Evolutionary conservation across 257 asterid species (phyloP), one percentile per base, ranked within the genome.

Genomic region (Hygrophila difformis): DNA sequence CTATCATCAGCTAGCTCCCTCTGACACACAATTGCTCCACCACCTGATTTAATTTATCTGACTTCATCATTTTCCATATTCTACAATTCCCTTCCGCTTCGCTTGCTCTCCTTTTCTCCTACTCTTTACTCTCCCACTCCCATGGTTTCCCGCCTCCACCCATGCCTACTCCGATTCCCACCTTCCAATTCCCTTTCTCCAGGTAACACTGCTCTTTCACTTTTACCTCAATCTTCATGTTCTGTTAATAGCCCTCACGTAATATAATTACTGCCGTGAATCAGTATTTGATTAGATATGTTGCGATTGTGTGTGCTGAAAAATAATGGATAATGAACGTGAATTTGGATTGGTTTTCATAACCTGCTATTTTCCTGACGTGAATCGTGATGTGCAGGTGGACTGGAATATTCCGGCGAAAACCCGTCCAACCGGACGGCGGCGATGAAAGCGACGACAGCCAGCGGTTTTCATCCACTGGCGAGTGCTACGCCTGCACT

Each of bases 401-500:
- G 93, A 74, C 76, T 66, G 88, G 88, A 53, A 37, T 71, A 59
- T 68, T 67, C 69, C 55, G 74, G 55, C 74, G 73, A 56, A 63
- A 73, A 21, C 39, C 85, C 3, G 57, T 65, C 57, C 75, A 56
- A 36, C 59, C 83, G 0, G 86, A 68, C 22, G 48, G 17, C 69
- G 40, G 53, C 47, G 81, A 71, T 8, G 85, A 63, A 2, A 13
- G 14, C 47, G 64, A 68, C 0, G 77, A 72, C 38, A 49, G 12
- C 49, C 12, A 5, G 37, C 72, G 68, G 0, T 43, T 69, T 39
- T 47, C 77, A 0, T 36, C 47, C 48, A 22, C 75, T 5, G 73
- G 63, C 39, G 99, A 91, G 29, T 91, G 99, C 72, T 76, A 91
- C 57, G 95, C 93, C 0, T 91, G 99, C 57, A 91, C 96, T 10